Evolutionary conservation across 140 eudicot species (phyloP).

Genomic region (Anethum foeniculum): DNA sequence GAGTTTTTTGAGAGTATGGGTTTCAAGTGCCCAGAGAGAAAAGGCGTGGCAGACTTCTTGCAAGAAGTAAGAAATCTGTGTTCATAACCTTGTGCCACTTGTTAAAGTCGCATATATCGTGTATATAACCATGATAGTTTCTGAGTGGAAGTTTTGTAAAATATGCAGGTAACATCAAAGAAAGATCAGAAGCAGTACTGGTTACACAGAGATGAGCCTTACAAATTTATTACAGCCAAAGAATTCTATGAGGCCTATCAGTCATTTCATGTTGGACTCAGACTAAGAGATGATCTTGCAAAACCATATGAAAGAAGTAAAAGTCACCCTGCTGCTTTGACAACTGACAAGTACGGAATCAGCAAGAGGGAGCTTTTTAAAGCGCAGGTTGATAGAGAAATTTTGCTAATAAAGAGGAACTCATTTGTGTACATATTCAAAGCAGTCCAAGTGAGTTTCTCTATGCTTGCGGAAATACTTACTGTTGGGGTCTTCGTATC

Average conservation of each 20-base stretch:
- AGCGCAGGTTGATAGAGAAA: slow-evolving; percentile 48
- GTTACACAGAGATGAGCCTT: slow-evolving; percentile 46
- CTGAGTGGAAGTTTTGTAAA: neutral
- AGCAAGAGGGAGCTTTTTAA: slow-evolving; percentile 40
- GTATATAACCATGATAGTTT: too few relatives aligned
- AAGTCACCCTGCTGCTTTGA: slow-evolving; percentile 78
- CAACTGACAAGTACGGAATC: slow-evolving; percentile 50
- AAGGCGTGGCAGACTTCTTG: slow-evolving; percentile 79
- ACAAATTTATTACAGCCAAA: slow-evolving; percentile 44
- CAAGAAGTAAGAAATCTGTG: slow-evolving; percentile 58
- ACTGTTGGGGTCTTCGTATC: neutral
- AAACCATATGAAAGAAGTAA: slow-evolving; percentile 47
- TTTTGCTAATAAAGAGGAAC: slow-evolving; percentile 69
- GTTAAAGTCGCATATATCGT: neutral
- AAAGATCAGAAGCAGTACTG: slow-evolving; percentile 77
- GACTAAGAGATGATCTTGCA: slow-evolving; percentile 29
- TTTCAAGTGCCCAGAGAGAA: slow-evolving; percentile 74
- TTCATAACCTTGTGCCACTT: neutral
- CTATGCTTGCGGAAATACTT: neutral
- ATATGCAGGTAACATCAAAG: slow-evolving; percentile 72
- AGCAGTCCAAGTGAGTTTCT: slow-evolving; percentile 45
- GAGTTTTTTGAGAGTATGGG: slow-evolving; percentile 74
- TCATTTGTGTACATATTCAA: slow-evolving; percentile 69
- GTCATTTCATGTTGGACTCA: slow-evolving; percentile 56
- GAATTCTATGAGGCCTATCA: slow-evolving; percentile 66